These are phyloP conservation scores for Salix brachista DNA, from an alignment of 345 rosid species.

Conservation along the genomic window DNA sequence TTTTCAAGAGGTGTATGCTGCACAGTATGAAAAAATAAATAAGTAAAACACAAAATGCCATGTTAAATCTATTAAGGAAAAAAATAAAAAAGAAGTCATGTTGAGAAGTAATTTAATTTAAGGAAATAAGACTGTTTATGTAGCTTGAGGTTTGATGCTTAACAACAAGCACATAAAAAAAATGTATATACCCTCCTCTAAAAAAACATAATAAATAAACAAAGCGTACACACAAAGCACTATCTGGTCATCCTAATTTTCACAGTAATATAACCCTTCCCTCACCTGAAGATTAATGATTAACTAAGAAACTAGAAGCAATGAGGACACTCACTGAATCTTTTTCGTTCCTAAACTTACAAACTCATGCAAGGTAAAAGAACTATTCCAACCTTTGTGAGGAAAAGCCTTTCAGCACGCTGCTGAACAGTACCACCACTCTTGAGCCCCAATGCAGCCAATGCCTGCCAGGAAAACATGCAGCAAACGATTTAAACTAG, in stretches of 20 bases:
- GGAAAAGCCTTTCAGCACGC: constrained; percentile 94
- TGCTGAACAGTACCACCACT: constrained; percentile 86
- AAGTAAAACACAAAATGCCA: not conserved
- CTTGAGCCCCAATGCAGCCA: constrained; percentile 85
- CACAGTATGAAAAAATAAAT: constrained; percentile 14
- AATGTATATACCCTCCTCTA: no score
- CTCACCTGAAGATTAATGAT: not conserved
- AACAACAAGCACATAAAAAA: not conserved
- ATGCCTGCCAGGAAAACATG: constrained; percentile 45
- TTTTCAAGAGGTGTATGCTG: constrained; percentile 77
- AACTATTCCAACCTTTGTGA: constrained; percentile 57
- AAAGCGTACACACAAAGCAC: no score
- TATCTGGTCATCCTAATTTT: no score
- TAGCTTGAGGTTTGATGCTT: not conserved
- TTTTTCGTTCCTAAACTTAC: not conserved
- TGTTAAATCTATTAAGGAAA: not conserved
- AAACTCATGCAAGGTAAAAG: not conserved
- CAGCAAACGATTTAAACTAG: not conserved
- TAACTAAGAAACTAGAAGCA: not conserved
- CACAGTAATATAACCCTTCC: not conserved
- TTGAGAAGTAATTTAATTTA: not conserved
- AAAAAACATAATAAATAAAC: no score
- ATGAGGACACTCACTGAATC: not conserved
- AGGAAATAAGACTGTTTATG: not conserved
- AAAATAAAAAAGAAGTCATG: not conserved